Evolutionary conservation across 352 stramenopile genomes (phyloP), one percentile per base, ranked within the genome.

Genomic region (Globisporangium splendens): DNA sequence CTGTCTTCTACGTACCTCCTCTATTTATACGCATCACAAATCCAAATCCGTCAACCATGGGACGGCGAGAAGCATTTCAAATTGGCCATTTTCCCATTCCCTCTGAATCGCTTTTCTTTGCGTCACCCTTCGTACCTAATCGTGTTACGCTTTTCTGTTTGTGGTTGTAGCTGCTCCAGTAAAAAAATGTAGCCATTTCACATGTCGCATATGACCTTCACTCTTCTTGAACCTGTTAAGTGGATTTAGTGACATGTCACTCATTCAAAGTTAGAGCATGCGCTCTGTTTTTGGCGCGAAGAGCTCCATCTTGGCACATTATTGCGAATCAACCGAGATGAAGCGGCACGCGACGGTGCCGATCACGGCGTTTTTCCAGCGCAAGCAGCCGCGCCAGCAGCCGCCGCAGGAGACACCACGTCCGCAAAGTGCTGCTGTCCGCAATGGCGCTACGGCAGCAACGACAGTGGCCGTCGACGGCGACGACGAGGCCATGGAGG

Each of bases 321-420:
- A 43, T 43, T 10, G 10, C 8, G 3, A 10, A 50, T 18, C 17
- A 3, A 42, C 7, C 24, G 54, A 31, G 11, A 72, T 54, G 63
- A 78, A 78, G 67, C 70, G 61, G n/a, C 38, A 54, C 1, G 47
- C 48, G 24, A 62, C 60, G 20, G 44, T 64, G 61, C 72, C 74
- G 46, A 84, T 90, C 72, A 88, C 69, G 17, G 70, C 75, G 50
- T 90, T 90, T 69, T 90, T 90, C 69, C 62, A 84, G 67, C 72
- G 70, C 39, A 90, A 90, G 54, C 57, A 63, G 46, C 41, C 55
- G 17, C 64, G 67, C 0, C 55, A 50, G 15, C 33, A 55, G 12
- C 10, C 51, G 15, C 61, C 65, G 46, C 63, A 43, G 38, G 38
- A 43, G 38, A 43, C 38, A 10, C 38, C 2, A 10, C 38, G 38